These are phyloP conservation scores for Hypomyces rosellus DNA, from an alignment of 2,329 filamentous ascomycete species.

Conservation along the genomic window DNA sequence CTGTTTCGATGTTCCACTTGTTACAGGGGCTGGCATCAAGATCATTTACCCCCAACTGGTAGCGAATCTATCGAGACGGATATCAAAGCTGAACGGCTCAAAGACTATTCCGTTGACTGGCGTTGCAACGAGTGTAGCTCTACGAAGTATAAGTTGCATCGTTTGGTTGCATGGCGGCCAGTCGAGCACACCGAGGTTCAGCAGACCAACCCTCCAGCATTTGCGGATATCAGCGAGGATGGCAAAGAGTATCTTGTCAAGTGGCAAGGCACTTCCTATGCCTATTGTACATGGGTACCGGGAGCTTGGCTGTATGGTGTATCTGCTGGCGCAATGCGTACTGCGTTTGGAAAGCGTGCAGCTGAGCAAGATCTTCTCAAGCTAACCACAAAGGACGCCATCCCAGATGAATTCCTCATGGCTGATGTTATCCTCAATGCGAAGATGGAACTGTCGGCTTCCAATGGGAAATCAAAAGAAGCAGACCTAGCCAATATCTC, in stretches of 20 bases:
- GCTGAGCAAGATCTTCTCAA: constrained; percentile 52
- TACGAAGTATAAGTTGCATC: constrained; percentile 60
- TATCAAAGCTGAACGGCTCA: constrained; percentile 46
- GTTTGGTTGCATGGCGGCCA: constrained; percentile 86
- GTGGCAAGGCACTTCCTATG: constrained; percentile 77
- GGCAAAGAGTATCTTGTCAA: constrained; percentile 91
- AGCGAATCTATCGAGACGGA: constrained; percentile 28
- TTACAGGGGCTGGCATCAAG: constrained; percentile 72
- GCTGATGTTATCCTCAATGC: constrained; percentile 87
- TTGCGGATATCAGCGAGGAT: constrained; percentile 49
- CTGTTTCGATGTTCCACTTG: constrained; percentile 79
- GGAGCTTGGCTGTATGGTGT: constrained; percentile 84
- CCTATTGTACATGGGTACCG: constrained; percentile 77
- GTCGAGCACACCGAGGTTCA: constrained; percentile 24
- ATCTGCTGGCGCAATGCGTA: constrained; percentile 56
- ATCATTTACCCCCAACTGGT: constrained; percentile 61
- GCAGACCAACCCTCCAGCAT: constrained; percentile 12
- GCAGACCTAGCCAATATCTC: constrained; percentile 65
- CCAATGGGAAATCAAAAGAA: constrained; percentile 53
- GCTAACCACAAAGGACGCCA: constrained; percentile 67
- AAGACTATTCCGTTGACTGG: constrained; percentile 71
- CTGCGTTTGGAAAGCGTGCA: constrained; percentile 68
- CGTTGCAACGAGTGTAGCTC: constrained; percentile 71
- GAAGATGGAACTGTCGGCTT: constrained; percentile 43
- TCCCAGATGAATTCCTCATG: constrained; percentile 79